Percentiles rank a stretch among this genome's conserved stretches.
phyloP scores from a whole-genome alignment of 2,329 filamentous ascomycete species.

The Fusarium decemcellulare region DNA sequence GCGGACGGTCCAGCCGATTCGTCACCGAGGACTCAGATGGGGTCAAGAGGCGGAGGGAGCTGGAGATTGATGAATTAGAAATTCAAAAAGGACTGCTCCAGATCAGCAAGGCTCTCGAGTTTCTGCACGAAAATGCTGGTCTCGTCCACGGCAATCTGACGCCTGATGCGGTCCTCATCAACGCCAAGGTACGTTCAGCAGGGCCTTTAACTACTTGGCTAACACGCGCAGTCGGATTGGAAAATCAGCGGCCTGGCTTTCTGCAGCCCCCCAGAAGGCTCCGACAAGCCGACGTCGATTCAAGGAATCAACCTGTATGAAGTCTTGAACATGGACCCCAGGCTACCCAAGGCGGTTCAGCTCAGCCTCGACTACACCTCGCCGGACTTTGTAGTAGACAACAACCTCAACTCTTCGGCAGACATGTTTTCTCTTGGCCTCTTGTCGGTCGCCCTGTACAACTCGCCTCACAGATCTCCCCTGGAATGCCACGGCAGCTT shows the following conservation, averaged over 20 bases:
- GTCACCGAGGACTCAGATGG: conserved; percentile 86
- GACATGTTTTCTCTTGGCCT: conserved; percentile 97
- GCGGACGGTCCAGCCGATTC: conserved; percentile 82
- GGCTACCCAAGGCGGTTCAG: conserved; percentile 86
- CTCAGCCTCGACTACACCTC: conserved; percentile 94
- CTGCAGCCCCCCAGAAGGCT: conserved; percentile 83
- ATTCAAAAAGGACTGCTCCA: conserved; percentile 97
- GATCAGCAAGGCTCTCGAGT: conserved; percentile 93
- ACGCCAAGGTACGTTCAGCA: conserved; percentile 78
- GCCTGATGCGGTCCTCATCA: conserved; percentile 93
- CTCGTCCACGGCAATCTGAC: conserved; percentile 96
- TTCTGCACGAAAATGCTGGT: conserved; percentile 94
- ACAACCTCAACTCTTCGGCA: conserved; percentile 84
- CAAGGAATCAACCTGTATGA: conserved; percentile 87
- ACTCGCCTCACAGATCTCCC: conserved; percentile 92
- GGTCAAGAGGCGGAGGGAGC: conserved; percentile 79
- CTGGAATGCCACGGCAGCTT: conserved; percentile 85
- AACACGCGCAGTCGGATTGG: conserved; percentile 84
- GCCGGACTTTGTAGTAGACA: conserved; percentile 94
- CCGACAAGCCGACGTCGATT: conserved; percentile 81
- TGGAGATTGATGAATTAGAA: conserved; percentile 97
- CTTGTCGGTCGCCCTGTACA: conserved; percentile 90
- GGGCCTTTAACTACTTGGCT: conserved; percentile 33
- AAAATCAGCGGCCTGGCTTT: conserved; percentile 97
- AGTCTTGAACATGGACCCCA: conserved; percentile 86